These are phyloP conservation scores for Fusarium falciforme DNA, from an alignment of 2,329 filamentous ascomycete species.

Conservation along the genomic window DNA sequence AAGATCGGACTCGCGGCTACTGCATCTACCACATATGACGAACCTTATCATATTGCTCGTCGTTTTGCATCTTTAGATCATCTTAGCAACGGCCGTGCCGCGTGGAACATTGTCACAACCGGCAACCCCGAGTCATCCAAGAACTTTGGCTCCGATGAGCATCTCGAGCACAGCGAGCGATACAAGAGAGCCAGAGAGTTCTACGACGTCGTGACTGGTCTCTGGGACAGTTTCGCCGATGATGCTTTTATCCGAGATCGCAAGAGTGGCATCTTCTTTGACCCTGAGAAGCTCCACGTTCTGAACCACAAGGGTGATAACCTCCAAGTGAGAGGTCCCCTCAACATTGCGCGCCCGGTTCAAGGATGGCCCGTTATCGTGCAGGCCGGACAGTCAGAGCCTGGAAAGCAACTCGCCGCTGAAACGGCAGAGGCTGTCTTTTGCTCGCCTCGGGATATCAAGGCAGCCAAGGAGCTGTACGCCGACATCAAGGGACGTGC, in stretches of 20 bases:
- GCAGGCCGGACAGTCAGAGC: conserved; percentile 65
- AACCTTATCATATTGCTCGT: conserved; percentile 64
- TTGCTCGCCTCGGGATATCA: conserved; percentile 60
- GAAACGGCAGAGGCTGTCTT: conserved; percentile 66
- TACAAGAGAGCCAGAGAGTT: conserved; percentile 65
- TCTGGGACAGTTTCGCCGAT: conserved; percentile 67
- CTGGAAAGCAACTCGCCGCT: conserved; percentile 61
- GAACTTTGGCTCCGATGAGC: conserved; percentile 63
- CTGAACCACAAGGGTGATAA: conserved; percentile 61
- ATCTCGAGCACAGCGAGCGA: conserved; percentile 60
- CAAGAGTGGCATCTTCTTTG: conserved; percentile 60
- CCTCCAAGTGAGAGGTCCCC: conserved; percentile 45
- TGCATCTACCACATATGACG: conserved; percentile 65
- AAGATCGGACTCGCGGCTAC: conserved; percentile 65
- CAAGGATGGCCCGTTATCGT: conserved; percentile 68
- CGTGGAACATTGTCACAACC: conserved; percentile 67
- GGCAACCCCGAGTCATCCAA: conserved; percentile 63
- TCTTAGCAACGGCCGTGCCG: conserved; percentile 61
- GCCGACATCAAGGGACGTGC: conserved; percentile 62
- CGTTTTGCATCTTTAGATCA: conserved; percentile 66
- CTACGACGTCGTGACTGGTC: conserved; percentile 63
- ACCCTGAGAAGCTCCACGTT: conserved; percentile 64
- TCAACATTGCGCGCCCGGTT: conserved; percentile 64
- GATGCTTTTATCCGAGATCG: conserved; percentile 63
- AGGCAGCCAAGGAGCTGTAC: conserved; percentile 60